phyloP scores from a whole-genome alignment of 2,329 filamentous ascomycete species.

The Cladosporium cucumerinum region DNA sequence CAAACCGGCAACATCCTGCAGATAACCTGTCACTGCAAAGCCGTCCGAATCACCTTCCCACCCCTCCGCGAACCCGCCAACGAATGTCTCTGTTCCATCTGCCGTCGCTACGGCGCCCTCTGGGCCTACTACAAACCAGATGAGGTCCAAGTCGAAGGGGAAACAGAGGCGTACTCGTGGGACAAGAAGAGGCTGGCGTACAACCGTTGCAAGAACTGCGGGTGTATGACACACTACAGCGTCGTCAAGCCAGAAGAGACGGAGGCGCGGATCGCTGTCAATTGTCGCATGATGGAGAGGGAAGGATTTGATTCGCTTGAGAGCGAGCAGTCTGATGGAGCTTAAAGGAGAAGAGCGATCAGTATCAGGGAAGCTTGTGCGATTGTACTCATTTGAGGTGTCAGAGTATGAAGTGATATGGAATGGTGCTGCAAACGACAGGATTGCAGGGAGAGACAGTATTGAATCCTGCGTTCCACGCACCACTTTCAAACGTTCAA shows the following conservation, averaged over 20 bases:
- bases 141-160: constrained; percentile 21
- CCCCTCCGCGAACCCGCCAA: constrained; percentile 24
- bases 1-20: neutral
- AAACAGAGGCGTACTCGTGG: constrained; percentile 19
- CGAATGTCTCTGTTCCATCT: constrained; percentile 32
- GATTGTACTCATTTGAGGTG: neutral
- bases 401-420: neutral
- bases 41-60: constrained; percentile 29
- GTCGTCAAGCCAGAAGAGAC: constrained; percentile 8
- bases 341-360: neutral
- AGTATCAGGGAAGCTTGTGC: neutral
- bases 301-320: constrained; percentile 15
- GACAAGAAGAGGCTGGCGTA: constrained; percentile 19
- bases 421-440: neutral
- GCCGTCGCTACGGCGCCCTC: constrained; percentile 32
- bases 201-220: constrained; percentile 23
- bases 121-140: constrained; percentile 32
- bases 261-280: constrained; percentile 16
- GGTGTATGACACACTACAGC: constrained; percentile 22
- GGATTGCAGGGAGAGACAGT: neutral
- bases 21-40: constrained; percentile 31
- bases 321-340: constrained; percentile 18
- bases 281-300: constrained; percentile 20
- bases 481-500: neutral
- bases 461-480: neutral